Evolutionary conservation across 805 yeast genomes (phyloP), one percentile per base, ranked within the genome.

Genomic region (Metschnikowia corniflorae): DNA sequence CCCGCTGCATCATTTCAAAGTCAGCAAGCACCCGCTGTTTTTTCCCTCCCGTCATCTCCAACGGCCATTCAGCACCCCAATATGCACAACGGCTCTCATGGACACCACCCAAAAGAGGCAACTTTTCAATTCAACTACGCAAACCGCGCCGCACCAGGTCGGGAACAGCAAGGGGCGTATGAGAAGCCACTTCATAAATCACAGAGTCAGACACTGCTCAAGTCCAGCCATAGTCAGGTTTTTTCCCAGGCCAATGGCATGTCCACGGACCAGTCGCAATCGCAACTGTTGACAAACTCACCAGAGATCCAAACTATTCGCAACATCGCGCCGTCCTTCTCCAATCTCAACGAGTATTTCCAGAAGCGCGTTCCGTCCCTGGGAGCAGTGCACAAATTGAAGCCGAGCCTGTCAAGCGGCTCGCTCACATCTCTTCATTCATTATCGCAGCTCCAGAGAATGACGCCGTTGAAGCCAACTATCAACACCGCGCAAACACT

Each of bases 381-480:
- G 27, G 44, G 50, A 19, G 37, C 41, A 38, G 47, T 60, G 28
- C 43, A 45, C 16, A 59, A 55, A 37, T 49, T 57, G 33, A 49
- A 56, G 35, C 38, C 42, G 22, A 43, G 55, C 26, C 47, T 46
- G 33, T 54, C 59, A 5, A 39, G 40, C 20, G 42, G 42, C 28
- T 35, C 35, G 35, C 39, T 41, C 31, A 25, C 51, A 21, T 35
- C 42, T 16, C 37, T 46, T 30, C 40, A 33, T 31, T 49, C 57
- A 14, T 20, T 46, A 18, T 34, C 40, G 23, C 47, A 35, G 15
- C 46, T 65, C 24, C 65, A 58, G 19, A 46, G 71, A 40, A 60
- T 72, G 72, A 71, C 77, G 0, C 77, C 77, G 8, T 49, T 67
- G 12, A 62, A 60, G 40, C 52, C 58, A 16, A 29, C n/a, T 33